These are phyloP conservation scores for Sindora glabra DNA, from an alignment of 306 rosid species.

Conservation along the genomic window DNA sequence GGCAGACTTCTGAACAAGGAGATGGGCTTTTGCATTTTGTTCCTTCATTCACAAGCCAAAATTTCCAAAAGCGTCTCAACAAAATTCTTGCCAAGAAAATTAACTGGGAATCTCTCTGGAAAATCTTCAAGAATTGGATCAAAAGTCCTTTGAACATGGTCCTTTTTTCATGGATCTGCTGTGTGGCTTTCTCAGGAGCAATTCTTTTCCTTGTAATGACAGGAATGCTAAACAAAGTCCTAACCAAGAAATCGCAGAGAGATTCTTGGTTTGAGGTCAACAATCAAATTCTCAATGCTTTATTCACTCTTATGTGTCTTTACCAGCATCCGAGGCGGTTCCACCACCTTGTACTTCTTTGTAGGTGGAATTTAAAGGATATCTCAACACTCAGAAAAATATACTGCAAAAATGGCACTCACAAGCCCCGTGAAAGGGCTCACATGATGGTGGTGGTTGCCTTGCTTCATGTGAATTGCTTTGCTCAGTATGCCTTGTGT, in stretches of 20 bases:
- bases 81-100: constrained; percentile 19
- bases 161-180: constrained; percentile 39
- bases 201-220: constrained; percentile 59
- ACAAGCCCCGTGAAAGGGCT: constrained; percentile 40
- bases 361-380: constrained; percentile 48
- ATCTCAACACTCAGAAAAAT: constrained; percentile 23
- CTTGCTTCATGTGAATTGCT: constrained; percentile 52
- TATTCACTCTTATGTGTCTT: constrained; percentile 57
- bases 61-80: neutral
- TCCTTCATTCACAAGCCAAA: constrained; percentile 10
- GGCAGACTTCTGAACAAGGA: neutral
- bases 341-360: constrained; percentile 41
- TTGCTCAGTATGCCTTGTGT: constrained; percentile 61
- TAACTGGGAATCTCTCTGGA: constrained; percentile 19
- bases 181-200: constrained; percentile 43
- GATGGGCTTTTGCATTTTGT: constrained; percentile 12
- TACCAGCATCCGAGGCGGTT: constrained; percentile 52
- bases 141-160: constrained; percentile 46
- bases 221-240: constrained; percentile 41
- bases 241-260: constrained; percentile 32
- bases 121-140: constrained; percentile 35
- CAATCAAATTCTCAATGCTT: constrained; percentile 61
- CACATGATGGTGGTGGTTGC: constrained; percentile 45
- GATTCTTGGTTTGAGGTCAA: constrained; percentile 52
- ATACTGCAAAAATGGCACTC: constrained; percentile 43